Evolutionary conservation across 345 rosid genomes (phyloP), one percentile per base, ranked within the genome.

Genomic region (Moricandia moricandioides): DNA sequence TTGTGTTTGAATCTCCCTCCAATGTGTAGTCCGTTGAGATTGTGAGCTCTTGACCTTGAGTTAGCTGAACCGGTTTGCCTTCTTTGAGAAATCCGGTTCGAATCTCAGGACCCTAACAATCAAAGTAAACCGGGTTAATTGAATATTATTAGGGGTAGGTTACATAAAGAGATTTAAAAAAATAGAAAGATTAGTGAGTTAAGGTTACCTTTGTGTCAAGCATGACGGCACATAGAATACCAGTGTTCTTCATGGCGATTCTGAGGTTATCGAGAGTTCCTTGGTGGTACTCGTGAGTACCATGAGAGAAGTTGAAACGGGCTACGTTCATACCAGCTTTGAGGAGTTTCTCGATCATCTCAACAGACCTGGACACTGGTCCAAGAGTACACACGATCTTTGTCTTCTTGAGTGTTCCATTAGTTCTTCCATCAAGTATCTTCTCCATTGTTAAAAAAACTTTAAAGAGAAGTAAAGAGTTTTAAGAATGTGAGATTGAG

Each of bases 381-480:
- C 99, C 99, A 45, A 95, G 91, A n/a, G 99, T 92, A 84, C 99
- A 90, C 11, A 95, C 99, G 71, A 94, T 90, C 85, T 94, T 94
- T 3, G 99, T 94, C 88, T 92, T 94, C 80, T 63, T 77, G 1
- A 76, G 75, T 2, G 60, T 0, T 6, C 24, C 75, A 67, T 77
- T 70, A 58, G 65, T 18, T 64, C 37, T 39, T 70, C 71, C 75
- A 5, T 9, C 26, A 70, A 77, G 80, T 77, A 77, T 54, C 4
- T 54, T 76, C 21, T 76, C 75, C 79, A 76, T 76, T 54, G 51
- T 76, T 7, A 47, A 58, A 47, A 58, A 57, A 13, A n/a, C 18
- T n/a, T n/a, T n/a, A n/a, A n/a, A n/a, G n/a, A n/a, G n/a, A n/a
- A n/a, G n/a, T n/a, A n/a, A n/a, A n/a, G 72, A 67, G 62, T 59